Evolutionary conservation across 768 basidiomycete genomes (phyloP), one percentile per base, ranked within the genome.

Genomic region (Punctularia strigosozonata): DNA sequence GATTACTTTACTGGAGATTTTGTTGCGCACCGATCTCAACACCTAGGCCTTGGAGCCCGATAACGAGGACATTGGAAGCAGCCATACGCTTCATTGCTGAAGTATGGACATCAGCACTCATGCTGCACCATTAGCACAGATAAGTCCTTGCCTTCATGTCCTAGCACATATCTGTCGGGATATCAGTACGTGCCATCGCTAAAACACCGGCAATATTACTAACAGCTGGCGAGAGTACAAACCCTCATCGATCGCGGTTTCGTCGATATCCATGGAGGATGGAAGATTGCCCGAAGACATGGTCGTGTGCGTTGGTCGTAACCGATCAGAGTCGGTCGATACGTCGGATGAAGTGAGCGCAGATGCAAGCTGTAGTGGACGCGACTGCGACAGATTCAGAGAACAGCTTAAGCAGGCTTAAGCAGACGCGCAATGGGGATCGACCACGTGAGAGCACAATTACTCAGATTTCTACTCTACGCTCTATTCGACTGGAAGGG

Each of bases 71-170:
- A 54, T 95, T 95, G 25, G 92, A 97, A 13, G 75, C 68, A 5
- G 95, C 94, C 95, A 99, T 98, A 54, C 80, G 82, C 71, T 95
- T 95, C 95, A 98, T 98, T 32, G 94, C 94, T 97, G 49, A n/a
- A 33, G 20, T 32, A n/a, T n/a, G 22, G 17, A 6, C 23, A 37
- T 63, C 36, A 59, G 46, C 32, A 13, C 3, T 25, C n/a, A 18
- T 37, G n/a, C 28, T 17, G 18, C 36, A 24, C n/a, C n/a, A n/a
- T n/a, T n/a, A n/a, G n/a, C 14, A 33, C 21, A 20, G 23, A 20
- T n/a, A 23, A 24, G 30, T 28, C 19, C 57, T 46, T 47, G 88
- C 92, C 92, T 74, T 97, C 92, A 58, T 97, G 90, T 22, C 92
- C 92, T 20, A 98, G 76, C 7, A 98, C 92, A 58, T 98, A 97